Base-by-base conservation (phyloP, 225 moss, liverwort and hornwort genomes). In the Pseudoscleropodium purum region DNA sequence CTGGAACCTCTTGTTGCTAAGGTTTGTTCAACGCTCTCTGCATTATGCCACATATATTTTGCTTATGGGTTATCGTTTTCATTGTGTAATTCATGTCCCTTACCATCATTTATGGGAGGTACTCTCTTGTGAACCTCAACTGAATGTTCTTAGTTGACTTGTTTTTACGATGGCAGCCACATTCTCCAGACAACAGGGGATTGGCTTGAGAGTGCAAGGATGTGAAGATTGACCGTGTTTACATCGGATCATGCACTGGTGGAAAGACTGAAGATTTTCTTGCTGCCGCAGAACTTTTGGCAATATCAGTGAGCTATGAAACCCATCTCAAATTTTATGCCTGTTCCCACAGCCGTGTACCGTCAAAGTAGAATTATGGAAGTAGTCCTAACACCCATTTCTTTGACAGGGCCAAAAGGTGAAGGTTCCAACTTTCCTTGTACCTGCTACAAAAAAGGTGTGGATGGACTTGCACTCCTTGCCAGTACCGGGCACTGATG, bases 261-360 rank as follows among this genome's bases (percentile, higher is more conserved):
- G 97, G 97, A 88, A 99, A 99, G 89, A 99, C 97, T 20, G 96
- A 99, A 93, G 98, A 99, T 90, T 99, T 99, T 21, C 60, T 99
- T 75, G 98, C 96, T 89, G 97, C 98, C 60, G 96, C 97, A 39
- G 92, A 99, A 85, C 93, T 99, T 70, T 79, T 99, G 87, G 92
- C 96, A 80, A 86, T 92, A 63, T 89, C 96, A 92, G 95, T 98
- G 83, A 86, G 93, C 84, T 43, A 11, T 43, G 9, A 43, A 80
- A 57, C 33, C 59, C 47, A 39, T 88, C 59, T 45, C 17, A 34
- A 75, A 59, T 47, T 74, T 76, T 59, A 13, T 41, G 26, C n/a
- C n/a, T n/a, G 30, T 75, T 6, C 45, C 31, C 18, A 75, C 47
- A 75, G 11, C 17, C 47, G 18, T 47, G 19, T 30, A 11, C 31